Percentiles rank a stretch among this genome's conserved stretches.
phyloP scores from a whole-genome alignment of 345 rosid species.

The Populus davidiana region DNA sequence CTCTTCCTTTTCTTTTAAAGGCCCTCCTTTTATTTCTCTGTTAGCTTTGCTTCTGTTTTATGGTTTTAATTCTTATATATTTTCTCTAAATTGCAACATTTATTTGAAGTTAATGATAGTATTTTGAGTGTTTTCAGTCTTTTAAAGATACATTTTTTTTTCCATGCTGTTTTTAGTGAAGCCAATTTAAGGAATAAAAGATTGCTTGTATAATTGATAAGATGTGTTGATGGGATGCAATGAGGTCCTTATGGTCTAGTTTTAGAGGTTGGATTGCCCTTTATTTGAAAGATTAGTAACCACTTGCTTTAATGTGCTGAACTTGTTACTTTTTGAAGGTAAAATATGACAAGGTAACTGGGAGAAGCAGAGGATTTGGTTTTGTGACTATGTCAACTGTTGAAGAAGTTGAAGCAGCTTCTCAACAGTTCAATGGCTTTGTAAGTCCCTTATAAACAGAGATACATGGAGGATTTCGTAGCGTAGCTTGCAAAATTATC shows the following conservation, averaged over 20 bases:
- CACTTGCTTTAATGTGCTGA: conserved; percentile 10
- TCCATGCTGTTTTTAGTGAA: not conserved
- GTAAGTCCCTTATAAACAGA: conserved; percentile 41
- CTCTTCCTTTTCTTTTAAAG: not conserved
- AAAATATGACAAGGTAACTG: conserved; percentile 85
- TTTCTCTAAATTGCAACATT: not conserved
- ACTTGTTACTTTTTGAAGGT: conserved; percentile 50
- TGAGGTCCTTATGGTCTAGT: not conserved
- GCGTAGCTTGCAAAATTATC: not conserved
- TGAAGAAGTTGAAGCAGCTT: conserved; percentile 78
- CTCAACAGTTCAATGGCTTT: conserved; percentile 83
- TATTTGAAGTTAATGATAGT: not conserved
- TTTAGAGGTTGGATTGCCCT: not conserved
- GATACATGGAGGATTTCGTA: not conserved
- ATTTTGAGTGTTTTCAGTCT: not conserved
- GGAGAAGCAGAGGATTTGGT: conserved; percentile 96
- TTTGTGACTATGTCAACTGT: conserved; percentile 85
- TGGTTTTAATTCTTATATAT: not conserved
- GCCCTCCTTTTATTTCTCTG: not conserved
- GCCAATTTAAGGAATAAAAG: not conserved
- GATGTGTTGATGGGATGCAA: not conserved
- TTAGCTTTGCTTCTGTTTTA: not conserved
- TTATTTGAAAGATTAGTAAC: not conserved
- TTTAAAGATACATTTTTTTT: not conserved
- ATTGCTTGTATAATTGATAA: not conserved